These are phyloP conservation scores for Puccinia coronata DNA, from an alignment of 1,284 basidiomycete species.

Conservation along the genomic window DNA sequence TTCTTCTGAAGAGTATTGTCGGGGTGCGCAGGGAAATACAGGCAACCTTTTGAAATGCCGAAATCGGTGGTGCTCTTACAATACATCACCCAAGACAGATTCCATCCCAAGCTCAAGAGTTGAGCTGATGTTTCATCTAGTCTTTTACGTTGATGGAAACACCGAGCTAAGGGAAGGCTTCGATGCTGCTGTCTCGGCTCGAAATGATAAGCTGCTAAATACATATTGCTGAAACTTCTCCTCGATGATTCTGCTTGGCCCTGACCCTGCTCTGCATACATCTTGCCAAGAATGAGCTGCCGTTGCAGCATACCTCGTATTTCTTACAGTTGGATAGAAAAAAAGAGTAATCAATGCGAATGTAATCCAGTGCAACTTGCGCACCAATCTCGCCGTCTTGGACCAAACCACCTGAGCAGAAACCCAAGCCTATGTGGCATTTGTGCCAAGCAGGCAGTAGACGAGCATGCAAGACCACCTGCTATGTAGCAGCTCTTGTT, in stretches of 20 bases:
- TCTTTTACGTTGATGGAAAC: constrained; percentile 8
- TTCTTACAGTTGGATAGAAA: background rate
- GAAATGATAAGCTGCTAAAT: too few species aligned
- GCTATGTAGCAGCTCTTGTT: too few species aligned
- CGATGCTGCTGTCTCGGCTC: background rate
- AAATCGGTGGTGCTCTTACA: background rate
- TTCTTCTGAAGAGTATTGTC: constrained; percentile 1
- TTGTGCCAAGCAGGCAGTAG: too few species aligned
- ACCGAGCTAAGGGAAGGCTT: background rate
- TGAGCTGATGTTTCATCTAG: background rate
- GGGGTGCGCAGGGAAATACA: background rate
- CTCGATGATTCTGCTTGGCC: constrained; percentile 13
- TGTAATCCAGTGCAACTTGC: too few species aligned
- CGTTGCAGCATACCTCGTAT: background rate
- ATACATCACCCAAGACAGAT: constrained; percentile 12
- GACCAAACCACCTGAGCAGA: too few species aligned
- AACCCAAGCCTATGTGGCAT: too few species aligned
- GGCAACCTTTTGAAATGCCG: background rate
- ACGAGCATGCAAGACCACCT: too few species aligned
- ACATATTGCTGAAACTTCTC: constrained; percentile 8
- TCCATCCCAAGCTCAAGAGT: constrained; percentile 1
- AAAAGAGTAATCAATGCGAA: too few species aligned
- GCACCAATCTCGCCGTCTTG: too few species aligned
- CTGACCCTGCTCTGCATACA: background rate
- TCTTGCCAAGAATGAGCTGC: background rate